These are phyloP conservation scores for Boletus rubropictus DNA, from an alignment of 768 basidiomycete species.

Conservation along the genomic window DNA sequence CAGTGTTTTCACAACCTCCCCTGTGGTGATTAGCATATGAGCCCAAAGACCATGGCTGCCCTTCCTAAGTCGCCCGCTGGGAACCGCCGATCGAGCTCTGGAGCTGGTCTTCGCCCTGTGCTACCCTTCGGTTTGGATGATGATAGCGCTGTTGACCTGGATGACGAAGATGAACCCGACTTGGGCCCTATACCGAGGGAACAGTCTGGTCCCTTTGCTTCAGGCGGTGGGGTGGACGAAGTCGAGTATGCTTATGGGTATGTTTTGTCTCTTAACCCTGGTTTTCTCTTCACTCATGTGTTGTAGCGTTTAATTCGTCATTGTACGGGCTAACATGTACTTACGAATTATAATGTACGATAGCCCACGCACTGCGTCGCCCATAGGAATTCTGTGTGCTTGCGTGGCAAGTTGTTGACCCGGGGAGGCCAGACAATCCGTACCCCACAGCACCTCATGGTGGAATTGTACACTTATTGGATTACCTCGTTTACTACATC, in stretches of 20 bases:
- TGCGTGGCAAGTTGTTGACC: background rate
- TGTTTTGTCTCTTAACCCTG: slow-evolving; percentile 23
- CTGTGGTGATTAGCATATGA: slow-evolving; percentile 68
- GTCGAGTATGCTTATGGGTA: slow-evolving; percentile 87
- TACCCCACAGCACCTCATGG: too few relatives aligned
- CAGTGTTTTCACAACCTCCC: background rate
- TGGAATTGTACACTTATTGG: background rate
- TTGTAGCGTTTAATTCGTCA: slow-evolving; percentile 15
- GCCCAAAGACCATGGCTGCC: slow-evolving; percentile 90
- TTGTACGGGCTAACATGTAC: background rate
- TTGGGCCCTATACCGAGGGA: slow-evolving; percentile 75
- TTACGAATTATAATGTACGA: background rate
- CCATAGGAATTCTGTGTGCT: background rate
- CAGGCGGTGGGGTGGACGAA: slow-evolving; percentile 82
- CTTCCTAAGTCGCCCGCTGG: slow-evolving; percentile 88
- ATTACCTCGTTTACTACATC: background rate
- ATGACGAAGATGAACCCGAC: slow-evolving; percentile 68
- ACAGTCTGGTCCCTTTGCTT: slow-evolving; percentile 64
- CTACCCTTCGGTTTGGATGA: slow-evolving; percentile 73
- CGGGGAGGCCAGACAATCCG: too few relatives aligned
- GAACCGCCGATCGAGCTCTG: slow-evolving; percentile 75
- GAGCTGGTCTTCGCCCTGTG: slow-evolving; percentile 79
- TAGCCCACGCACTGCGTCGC: background rate
- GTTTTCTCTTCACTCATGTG: slow-evolving; percentile 8
- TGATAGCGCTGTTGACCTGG: slow-evolving; percentile 62